phyloP scores from a whole-genome alignment of 2,329 filamentous ascomycete species.

The Cladophialophora immunda region DNA sequence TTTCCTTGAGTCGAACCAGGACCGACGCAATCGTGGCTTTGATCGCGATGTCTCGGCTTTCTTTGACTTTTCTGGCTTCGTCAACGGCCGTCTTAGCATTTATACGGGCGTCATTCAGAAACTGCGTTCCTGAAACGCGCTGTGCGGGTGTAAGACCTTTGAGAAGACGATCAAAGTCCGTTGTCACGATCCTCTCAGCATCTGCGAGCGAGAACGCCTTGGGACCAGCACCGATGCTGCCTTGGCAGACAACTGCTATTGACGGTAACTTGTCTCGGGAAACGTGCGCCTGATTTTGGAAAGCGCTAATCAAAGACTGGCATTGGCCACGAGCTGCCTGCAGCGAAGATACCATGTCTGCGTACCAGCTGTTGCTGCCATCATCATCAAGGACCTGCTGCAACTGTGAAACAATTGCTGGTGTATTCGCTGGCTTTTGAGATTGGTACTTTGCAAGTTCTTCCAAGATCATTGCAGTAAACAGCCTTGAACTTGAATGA shows the following conservation, averaged over 20 bases:
- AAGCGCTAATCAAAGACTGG: constrained; percentile 86
- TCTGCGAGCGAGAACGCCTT: constrained; percentile 89
- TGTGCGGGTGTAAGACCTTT: constrained; percentile 89
- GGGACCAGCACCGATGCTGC: constrained; percentile 88
- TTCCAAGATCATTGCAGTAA: constrained; percentile 83
- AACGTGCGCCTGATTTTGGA: constrained; percentile 89
- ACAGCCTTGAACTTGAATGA: constrained; percentile 85
- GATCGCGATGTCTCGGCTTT: constrained; percentile 83
- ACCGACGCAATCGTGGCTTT: constrained; percentile 86
- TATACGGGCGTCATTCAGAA: constrained; percentile 78
- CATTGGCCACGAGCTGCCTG: constrained; percentile 92
- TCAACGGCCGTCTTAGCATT: constrained; percentile 76
- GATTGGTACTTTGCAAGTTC: constrained; percentile 76
- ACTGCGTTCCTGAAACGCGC: constrained; percentile 80
- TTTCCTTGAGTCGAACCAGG: constrained; percentile 81
- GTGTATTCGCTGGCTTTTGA: constrained; percentile 46
- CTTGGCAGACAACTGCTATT: constrained; percentile 91
- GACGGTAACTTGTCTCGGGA: constrained; percentile 76
- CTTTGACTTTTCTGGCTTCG: constrained; percentile 81
- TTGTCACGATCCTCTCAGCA: constrained; percentile 84
- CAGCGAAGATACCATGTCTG: constrained; percentile 88
- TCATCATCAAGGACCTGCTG: constrained; percentile 82
- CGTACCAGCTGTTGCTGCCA: constrained; percentile 82
- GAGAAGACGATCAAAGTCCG: constrained; percentile 88
- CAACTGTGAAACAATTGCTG: constrained; percentile 66